Evolutionary conservation across 768 basidiomycete species (phyloP).

Genomic region (Psilocybe azurescens): DNA sequence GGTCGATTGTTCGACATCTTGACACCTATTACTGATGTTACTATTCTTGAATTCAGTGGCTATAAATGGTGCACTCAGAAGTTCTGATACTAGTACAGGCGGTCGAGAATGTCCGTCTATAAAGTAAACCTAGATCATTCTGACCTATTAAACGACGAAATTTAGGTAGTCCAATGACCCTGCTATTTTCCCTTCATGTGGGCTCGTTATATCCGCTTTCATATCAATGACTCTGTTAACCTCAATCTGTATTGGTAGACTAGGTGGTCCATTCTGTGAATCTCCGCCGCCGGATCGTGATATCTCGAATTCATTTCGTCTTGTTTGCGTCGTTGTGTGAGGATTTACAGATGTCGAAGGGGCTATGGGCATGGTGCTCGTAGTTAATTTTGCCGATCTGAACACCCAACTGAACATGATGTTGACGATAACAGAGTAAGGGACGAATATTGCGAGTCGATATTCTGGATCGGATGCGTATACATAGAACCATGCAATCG

Average conservation of each 20-base stretch:
- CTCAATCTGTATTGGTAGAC: neutral
- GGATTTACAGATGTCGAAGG: neutral
- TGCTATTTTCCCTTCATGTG: neutral
- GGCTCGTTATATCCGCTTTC: neutral
- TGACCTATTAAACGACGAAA: neutral
- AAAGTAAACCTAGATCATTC: too few species aligned
- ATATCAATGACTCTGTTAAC: neutral
- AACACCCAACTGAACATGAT: constrained; percentile 14
- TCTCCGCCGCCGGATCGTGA: neutral
- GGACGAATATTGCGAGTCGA: constrained; percentile 5
- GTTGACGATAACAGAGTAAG: constrained; percentile 2
- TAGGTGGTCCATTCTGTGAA: neutral
- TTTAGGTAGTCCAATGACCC: neutral
- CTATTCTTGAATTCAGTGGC: too few species aligned
- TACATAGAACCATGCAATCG: constrained; percentile 1
- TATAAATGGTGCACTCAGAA: too few species aligned
- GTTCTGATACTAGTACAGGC: too few species aligned
- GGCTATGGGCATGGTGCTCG: neutral
- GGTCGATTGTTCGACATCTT: too few species aligned
- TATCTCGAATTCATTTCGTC: neutral
- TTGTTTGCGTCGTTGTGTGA: neutral
- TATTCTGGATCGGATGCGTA: neutral
- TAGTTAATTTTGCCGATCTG: neutral
- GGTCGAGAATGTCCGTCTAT: too few species aligned
- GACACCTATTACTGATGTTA: too few species aligned